phyloP scores from a whole-genome alignment of 306 rosid genomes.

The Lathyrus sativus region DNA sequence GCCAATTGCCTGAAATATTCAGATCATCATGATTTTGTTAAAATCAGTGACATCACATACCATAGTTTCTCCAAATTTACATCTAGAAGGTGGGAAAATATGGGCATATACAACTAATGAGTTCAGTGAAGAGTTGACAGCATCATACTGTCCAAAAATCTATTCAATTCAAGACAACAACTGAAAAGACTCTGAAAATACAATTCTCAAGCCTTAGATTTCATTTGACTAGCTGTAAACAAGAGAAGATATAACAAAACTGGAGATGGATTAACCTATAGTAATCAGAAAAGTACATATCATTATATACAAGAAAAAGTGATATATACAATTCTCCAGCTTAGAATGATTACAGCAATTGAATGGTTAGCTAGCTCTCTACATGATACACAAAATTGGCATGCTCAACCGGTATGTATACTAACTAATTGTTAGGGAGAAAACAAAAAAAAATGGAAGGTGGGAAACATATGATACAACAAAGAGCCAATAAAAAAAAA shows the following conservation, averaged over 20 bases:
- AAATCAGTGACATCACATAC: neutral
- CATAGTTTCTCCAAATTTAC: neutral
- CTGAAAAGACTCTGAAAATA: conserved; percentile 1
- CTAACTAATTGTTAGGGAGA: conserved; percentile 38
- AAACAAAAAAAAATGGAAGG: conserved; percentile 33
- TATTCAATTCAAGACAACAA: neutral
- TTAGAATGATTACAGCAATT: conserved; percentile 42
- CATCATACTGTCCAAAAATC: conserved; percentile 2
- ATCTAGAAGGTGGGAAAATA: neutral
- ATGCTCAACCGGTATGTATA: conserved; percentile 43
- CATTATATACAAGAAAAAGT: conserved; percentile 49
- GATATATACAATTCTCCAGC: conserved; percentile 50
- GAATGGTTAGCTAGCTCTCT: conserved; percentile 62
- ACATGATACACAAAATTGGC: conserved; percentile 46
- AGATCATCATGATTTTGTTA: neutral
- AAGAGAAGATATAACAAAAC: conserved; percentile 31
- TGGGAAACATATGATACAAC: conserved; percentile 58
- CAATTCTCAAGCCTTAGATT: conserved; percentile 22
- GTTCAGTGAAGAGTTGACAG: neutral
- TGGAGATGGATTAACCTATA: conserved; percentile 24
- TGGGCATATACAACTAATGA: too few species aligned
- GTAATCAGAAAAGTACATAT: conserved; percentile 22
- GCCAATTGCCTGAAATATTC: neutral
- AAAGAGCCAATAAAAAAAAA: conserved; percentile 58
- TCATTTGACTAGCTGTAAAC: conserved; percentile 23